Evolutionary conservation across 305 asterid genomes (phyloP).

Genomic region (Plantago coronopus): DNA sequence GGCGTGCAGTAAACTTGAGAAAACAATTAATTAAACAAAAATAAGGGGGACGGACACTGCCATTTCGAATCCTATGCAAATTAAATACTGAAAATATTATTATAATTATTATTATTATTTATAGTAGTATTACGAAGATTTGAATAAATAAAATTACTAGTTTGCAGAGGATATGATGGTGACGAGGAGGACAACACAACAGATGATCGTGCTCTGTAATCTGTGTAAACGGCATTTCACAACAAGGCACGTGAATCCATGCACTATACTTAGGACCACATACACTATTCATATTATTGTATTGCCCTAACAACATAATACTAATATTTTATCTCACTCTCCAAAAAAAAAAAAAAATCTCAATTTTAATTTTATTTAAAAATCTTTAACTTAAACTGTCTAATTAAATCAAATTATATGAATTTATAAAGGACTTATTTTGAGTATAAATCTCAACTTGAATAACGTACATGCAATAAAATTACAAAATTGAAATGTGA

Average conservation of each 20-base stretch:
- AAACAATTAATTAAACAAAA: neutral
- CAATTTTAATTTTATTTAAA: no score
- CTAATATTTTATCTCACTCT: no score
- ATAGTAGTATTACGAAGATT: no score
- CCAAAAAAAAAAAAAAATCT: no score
- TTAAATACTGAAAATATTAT: neutral
- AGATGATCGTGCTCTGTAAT: neutral
- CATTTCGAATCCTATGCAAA: constrained; percentile 15
- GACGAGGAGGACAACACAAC: neutral
- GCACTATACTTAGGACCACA: constrained; percentile 1
- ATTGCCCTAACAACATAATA: no score
- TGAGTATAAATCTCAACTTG: no score
- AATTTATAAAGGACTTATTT: no score
- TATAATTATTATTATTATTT: neutral
- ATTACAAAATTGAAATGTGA: no score
- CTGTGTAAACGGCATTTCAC: neutral
- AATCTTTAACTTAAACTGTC: no score
- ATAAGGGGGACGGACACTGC: neutral
- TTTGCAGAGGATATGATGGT: neutral
- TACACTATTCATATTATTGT: no score
- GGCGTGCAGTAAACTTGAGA: neutral
- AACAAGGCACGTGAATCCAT: constrained; percentile 17
- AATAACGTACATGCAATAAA: no score
- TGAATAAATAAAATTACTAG: neutral
- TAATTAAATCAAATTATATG: no score